phyloP scores from a whole-genome alignment of 1,284 basidiomycete genomes.

The Schizophyllum amplum region DNA sequence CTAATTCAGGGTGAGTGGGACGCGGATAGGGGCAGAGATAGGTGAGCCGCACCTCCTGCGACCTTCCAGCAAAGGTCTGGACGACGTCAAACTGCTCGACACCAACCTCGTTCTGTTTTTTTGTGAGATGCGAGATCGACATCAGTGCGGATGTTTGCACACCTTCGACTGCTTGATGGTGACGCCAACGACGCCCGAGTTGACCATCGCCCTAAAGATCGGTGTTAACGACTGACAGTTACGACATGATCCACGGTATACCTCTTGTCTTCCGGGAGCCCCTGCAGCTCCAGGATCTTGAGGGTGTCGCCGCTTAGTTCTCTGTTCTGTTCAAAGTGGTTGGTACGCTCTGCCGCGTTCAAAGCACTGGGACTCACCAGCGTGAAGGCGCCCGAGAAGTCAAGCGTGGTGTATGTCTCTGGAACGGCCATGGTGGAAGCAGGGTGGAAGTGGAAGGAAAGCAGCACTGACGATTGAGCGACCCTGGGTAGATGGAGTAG shows the following conservation, averaged over 20 bases:
- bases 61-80: too few relatives aligned
- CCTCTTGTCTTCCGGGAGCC: background rate
- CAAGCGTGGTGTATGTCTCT: constrained; percentile 37
- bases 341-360: background rate
- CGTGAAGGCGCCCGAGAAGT: constrained; percentile 42
- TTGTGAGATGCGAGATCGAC: too few relatives aligned
- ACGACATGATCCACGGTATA: too few relatives aligned
- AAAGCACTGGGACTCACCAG: constrained; percentile 28
- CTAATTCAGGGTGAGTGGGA: too few relatives aligned
- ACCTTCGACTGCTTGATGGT: too few relatives aligned
- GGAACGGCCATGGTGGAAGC: constrained; percentile 26
- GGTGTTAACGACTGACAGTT: too few relatives aligned
- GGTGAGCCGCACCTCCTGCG: too few relatives aligned
- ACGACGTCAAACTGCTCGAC: background rate
- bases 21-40: too few relatives aligned
- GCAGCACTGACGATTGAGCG: background rate
- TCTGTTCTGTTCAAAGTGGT: background rate
- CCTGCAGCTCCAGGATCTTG: background rate
- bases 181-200: too few relatives aligned
- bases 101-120: background rate
- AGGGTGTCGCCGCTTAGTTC: background rate
- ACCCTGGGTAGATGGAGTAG: background rate
- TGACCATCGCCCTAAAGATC: too few relatives aligned
- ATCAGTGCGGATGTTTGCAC: too few relatives aligned
- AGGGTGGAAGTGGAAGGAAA: background rate